Evolutionary conservation across 2,329 filamentous ascomycete genomes (phyloP), one percentile per base, ranked within the genome.

Genomic region (Colletotrichum sp.): DNA sequence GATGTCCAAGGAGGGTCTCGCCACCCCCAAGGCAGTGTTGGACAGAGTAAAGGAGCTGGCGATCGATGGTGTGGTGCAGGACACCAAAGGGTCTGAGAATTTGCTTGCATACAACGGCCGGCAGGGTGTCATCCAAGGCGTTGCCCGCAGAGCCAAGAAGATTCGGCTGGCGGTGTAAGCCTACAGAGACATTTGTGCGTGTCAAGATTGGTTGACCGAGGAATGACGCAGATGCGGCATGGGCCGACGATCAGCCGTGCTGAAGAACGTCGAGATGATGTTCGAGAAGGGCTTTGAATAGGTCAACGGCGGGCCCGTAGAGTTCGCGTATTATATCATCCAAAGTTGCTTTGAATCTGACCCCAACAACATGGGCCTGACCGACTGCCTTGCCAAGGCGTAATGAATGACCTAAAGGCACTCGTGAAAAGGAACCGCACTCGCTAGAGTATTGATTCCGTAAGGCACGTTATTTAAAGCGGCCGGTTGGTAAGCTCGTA

Each of bases 51-150:
- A 82, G 76, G 78, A 80, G 64, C 82, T 87, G 36, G 82, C 84
- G 47, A 83, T 83, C 72, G 82, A 82, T 70, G 82, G 84, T 76
- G 81, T 88, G 69, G 81, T 81, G 54, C 80, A 79, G 74, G 75
- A 88, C 3, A 84, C 83, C 66, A 81, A 77, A 74, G 83, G 85
- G 75, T 90, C 87, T 66, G 77, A 80, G 77, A 91, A 91, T 84
- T 78, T 84, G 71, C 83, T 92, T 66, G 88, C 87, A 72, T 91
- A 89, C 83, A 91, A 92, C 82, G 88, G 87, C 73, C 59, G 59
- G 47, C 33, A 57, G n/a, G n/a, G 21, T 18, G 16, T 38, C 34
- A 54, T 65, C 24, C 18, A 47, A 38, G 38, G 62, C 21, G 47
- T 36, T 15, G 59, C 59, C 24, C 38, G 59, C 51, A 33, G 36